Conservation (phyloP, 257 asterid species). For the Mentha longifolia region DNA sequence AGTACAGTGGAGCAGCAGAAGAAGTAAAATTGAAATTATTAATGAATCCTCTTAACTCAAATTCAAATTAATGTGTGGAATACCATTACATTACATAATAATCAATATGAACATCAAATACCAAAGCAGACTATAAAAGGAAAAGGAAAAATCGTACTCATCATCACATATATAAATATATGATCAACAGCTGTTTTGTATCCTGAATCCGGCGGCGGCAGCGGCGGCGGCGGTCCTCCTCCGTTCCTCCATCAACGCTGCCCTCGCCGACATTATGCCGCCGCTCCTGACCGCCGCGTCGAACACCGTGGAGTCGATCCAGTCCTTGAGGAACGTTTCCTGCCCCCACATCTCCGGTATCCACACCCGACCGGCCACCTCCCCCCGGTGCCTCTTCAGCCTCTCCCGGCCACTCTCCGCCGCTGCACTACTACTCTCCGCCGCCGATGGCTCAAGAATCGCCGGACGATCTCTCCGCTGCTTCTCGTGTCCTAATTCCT, state of each 20-base stretch:
- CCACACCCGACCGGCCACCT: constrained; percentile 84
- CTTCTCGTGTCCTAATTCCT: constrained; percentile 15
- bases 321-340: constrained; percentile 73
- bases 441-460: background rate
- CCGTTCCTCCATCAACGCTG: constrained; percentile 64
- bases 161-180: too few species aligned
- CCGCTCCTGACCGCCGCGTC: constrained; percentile 63
- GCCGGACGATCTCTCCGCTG: background rate
- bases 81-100: too few species aligned
- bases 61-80: too few species aligned
- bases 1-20: too few species aligned
- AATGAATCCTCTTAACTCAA: too few species aligned
- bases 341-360: constrained; percentile 92
- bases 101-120: too few species aligned
- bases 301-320: constrained; percentile 78
- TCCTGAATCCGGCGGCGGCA: constrained; percentile 47
- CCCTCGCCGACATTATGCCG: constrained; percentile 74
- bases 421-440: constrained; percentile 17
- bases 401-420: constrained; percentile 59
- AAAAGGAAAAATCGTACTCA: too few species aligned
- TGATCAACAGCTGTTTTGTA: constrained; percentile 46
- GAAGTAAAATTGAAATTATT: too few species aligned
- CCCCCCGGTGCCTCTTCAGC: constrained; percentile 78
- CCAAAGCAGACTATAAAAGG: too few species aligned
- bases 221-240: constrained; percentile 44